A percentile compares a stretch with the other conserved stretches of the same genome.
phyloP scores from a whole-genome alignment of 805 yeast genomes.

The Nadsonia fulvescens region DNA sequence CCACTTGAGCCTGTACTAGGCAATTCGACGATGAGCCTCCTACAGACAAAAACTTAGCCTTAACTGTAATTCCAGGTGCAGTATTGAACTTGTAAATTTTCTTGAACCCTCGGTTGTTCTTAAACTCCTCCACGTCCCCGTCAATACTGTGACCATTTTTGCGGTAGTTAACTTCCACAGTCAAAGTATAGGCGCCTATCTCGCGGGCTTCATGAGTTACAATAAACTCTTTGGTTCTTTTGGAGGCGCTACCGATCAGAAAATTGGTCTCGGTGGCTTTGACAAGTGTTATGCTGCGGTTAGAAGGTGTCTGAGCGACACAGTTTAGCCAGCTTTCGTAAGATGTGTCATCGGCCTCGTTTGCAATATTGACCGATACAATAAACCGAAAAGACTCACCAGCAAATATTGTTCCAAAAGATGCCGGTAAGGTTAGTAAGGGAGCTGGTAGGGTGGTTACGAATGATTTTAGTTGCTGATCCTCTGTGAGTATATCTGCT shows the following conservation, averaged over 20 bases:
- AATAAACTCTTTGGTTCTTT: no score
- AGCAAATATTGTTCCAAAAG: slow-evolving; percentile 15
- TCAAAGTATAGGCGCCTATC: slow-evolving; percentile 15
- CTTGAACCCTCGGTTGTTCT: slow-evolving; percentile 10
- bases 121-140: slow-evolving; percentile 6
- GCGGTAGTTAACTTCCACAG: slow-evolving; percentile 11
- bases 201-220: slow-evolving; percentile 13
- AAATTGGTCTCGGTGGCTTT: no score
- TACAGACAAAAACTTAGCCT: slow-evolving; percentile 13
- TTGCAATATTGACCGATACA: slow-evolving; percentile 8
- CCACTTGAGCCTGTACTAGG: slow-evolving; percentile 19
- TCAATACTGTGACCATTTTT: background rate
- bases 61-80: slow-evolving; percentile 16
- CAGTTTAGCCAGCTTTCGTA: no score
- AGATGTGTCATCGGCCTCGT: slow-evolving; percentile 1
- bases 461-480: no score
- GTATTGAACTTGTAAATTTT: slow-evolving; percentile 16
- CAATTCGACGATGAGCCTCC: slow-evolving; percentile 5
- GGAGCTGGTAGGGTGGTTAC: no score
- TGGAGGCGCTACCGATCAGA: no score
- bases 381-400: slow-evolving; percentile 18
- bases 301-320: no score
- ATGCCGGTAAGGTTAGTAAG: slow-evolving; percentile 14
- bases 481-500: no score
- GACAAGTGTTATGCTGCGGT: no score